Evolutionary conservation across 495 filamentous ascomycete genomes (phyloP).

Genomic region (Penicillium ucsense): DNA sequence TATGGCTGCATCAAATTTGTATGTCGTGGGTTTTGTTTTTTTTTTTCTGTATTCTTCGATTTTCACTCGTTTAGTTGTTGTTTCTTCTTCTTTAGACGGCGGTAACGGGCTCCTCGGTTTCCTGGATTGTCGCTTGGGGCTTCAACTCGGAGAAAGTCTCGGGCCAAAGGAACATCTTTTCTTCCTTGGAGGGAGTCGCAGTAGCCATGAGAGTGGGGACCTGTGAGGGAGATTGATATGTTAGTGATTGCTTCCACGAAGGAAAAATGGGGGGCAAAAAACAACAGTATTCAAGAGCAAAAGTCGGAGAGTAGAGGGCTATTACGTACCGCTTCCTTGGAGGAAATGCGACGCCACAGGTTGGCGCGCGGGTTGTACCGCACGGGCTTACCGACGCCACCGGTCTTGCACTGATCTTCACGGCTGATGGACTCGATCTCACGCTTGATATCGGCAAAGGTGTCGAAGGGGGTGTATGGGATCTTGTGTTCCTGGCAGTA

Average conservation of each 20-base stretch:
- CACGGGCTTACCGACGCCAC: slow-evolving; percentile 50
- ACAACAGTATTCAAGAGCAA: not conserved
- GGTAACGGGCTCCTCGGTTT: slow-evolving; percentile 3
- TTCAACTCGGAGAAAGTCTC: slow-evolving; percentile 45
- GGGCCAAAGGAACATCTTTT: slow-evolving; percentile 61
- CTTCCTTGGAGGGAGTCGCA: slow-evolving; percentile 45
- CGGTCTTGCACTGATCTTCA: slow-evolving; percentile 56
- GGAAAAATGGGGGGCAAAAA: not conserved
- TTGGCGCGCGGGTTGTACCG: slow-evolving; percentile 64
- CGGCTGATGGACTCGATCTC: slow-evolving; percentile 51
- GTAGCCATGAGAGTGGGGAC: slow-evolving; percentile 47
- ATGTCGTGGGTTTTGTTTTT: no score
- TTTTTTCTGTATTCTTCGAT: no score
- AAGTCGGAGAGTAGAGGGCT: not conserved
- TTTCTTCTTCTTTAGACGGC: not conserved
- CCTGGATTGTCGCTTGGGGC: slow-evolving; percentile 16
- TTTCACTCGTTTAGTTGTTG: no score
- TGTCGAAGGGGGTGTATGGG: slow-evolving; percentile 54
- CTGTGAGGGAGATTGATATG: slow-evolving; percentile 4
- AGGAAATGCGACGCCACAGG: slow-evolving; percentile 57
- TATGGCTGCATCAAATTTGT: no score
- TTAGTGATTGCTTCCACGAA: not conserved
- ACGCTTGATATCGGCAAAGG: slow-evolving; percentile 56
- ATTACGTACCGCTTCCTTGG: slow-evolving; percentile 40
- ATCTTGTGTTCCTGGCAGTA: slow-evolving; percentile 60